phyloP scores from a whole-genome alignment of 352 stramenopile species.

The Phytophthora boehmeriae region DNA sequence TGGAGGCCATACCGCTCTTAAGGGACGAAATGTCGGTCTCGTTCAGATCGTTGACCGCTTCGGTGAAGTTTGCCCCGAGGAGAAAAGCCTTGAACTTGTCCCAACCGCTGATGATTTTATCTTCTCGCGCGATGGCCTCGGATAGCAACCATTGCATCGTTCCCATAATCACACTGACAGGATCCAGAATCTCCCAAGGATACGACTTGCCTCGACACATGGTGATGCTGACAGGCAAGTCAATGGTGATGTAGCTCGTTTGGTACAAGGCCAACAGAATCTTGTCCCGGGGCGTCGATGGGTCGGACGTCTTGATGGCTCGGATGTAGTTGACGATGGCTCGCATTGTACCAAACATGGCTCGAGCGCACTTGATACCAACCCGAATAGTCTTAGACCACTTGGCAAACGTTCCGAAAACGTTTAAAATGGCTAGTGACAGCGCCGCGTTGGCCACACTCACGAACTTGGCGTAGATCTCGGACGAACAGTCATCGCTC shows the following conservation, averaged over 20 bases:
- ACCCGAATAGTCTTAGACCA: conserved; percentile 10
- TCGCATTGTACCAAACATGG: conserved; percentile 31
- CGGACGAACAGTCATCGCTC: conserved; percentile 33
- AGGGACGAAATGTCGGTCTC: conserved; percentile 29
- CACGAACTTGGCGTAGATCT: conserved; percentile 40
- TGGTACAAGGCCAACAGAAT: conserved; percentile 21
- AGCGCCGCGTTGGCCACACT: conserved; percentile 37
- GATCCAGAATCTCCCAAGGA: conserved; percentile 5
- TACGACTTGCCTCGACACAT: conserved; percentile 20
- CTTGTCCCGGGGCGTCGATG: conserved; percentile 15
- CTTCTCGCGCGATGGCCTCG: conserved; percentile 13
- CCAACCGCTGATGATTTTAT: conserved; percentile 15
- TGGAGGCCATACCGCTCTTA: conserved; percentile 21
- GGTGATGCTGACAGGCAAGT: conserved; percentile 20
- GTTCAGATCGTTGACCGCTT: conserved; percentile 17
- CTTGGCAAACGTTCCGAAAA: conserved; percentile 35
- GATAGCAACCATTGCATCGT: conserved; percentile 12
- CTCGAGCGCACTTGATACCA: conserved; percentile 19
- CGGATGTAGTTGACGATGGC: conserved; percentile 26
- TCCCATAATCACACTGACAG: conserved; percentile 13
- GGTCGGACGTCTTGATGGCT: conserved; percentile 16
- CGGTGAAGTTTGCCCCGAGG: conserved; percentile 13
- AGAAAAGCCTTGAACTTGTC: conserved; percentile 21
- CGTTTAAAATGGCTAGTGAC: conserved; percentile 29
- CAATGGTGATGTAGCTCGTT: conserved; percentile 24